These are phyloP conservation scores for Citrus australasica DNA, from an alignment of 345 rosid species.

Conservation along the genomic window DNA sequence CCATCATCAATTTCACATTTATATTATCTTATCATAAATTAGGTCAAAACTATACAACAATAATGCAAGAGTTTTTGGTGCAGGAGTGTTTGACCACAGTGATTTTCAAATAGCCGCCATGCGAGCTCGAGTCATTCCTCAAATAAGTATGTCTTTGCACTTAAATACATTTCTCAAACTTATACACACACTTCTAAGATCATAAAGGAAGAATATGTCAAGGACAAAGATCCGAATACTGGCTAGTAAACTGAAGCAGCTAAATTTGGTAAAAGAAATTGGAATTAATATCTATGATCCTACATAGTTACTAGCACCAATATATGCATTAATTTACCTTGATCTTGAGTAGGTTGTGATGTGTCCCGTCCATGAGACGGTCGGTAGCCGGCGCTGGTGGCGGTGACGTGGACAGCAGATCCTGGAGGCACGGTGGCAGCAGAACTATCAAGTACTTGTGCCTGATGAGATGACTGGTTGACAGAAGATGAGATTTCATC, in stretches of 20 bases:
- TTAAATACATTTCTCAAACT: no score
- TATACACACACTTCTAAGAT: background rate
- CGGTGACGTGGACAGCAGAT: background rate
- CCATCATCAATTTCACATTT: background rate
- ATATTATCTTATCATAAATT: background rate
- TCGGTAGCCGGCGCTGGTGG: background rate
- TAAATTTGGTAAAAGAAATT: background rate
- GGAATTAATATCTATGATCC: background rate
- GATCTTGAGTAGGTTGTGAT: slow-evolving; percentile 10
- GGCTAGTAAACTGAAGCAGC: background rate
- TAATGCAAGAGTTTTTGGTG: no score
- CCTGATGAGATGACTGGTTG: background rate
- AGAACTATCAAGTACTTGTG: background rate
- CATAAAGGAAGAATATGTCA: background rate
- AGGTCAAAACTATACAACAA: background rate
- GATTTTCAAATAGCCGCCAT: no score
- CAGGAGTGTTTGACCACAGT: no score
- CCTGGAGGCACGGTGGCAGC: background rate
- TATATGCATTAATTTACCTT: slow-evolving; percentile 1
- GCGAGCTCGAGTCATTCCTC: no score
- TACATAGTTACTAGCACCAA: background rate
- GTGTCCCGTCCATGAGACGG: background rate
- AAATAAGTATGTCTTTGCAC: no score
- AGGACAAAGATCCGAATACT: background rate
- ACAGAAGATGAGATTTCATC: background rate